Conservation (phyloP, 805 yeast genomes). For the Pichia exigua region DNA sequence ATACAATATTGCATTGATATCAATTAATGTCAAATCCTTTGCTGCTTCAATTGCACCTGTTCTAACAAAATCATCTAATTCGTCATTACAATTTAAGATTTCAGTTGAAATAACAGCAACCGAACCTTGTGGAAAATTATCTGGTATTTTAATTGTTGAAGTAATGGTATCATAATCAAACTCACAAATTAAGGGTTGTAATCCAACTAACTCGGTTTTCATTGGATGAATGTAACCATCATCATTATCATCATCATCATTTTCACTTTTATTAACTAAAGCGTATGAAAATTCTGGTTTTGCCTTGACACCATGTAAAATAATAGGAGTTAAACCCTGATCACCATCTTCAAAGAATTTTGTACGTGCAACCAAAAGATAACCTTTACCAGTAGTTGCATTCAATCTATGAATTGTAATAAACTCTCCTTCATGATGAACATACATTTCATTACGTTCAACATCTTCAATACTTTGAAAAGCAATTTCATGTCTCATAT, state of each 20-base stretch:
- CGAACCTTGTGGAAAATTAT: conserved; percentile 78
- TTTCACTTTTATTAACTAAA: conserved; percentile 32
- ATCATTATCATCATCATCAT: not conserved
- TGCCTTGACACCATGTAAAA: conserved; percentile 53
- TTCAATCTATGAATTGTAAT: conserved; percentile 85
- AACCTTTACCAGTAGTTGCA: conserved; percentile 79
- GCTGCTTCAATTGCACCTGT: conserved; percentile 76
- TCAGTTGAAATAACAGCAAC: conserved; percentile 75
- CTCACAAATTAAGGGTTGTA: conserved; percentile 43
- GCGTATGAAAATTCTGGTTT: conserved; percentile 51
- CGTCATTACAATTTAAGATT: conserved; percentile 56
- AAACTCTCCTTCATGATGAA: conserved; percentile 89
- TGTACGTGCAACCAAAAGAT: conserved; percentile 80
- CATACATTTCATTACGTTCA: conserved; percentile 74
- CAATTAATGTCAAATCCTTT: conserved; percentile 48
- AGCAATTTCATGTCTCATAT: conserved; percentile 51
- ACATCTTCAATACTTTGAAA: conserved; percentile 46
- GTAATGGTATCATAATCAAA: conserved; percentile 34
- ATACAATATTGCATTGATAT: conserved; percentile 68
- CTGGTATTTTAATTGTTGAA: conserved; percentile 52
- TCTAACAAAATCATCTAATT: conserved; percentile 59
- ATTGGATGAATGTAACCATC: conserved; percentile 43
- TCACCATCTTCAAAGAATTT: conserved; percentile 49
- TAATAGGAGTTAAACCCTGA: conserved; percentile 52
- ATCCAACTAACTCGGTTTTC: conserved; percentile 51